Evolutionary conservation across 257 asterid species (phyloP).

Genomic region (Petunia secreta): DNA sequence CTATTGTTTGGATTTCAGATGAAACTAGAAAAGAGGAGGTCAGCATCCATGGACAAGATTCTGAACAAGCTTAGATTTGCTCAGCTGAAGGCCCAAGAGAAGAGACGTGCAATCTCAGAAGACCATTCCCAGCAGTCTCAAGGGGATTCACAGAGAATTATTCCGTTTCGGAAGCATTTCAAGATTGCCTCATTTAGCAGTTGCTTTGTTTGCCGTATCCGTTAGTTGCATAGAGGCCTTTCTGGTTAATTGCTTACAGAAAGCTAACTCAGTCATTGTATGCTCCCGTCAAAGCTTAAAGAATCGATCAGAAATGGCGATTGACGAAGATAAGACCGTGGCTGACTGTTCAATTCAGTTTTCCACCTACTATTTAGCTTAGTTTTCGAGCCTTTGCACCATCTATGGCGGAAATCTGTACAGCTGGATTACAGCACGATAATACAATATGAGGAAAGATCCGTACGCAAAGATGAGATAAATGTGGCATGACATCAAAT

Average conservation of each 20-base stretch:
- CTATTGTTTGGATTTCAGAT: slow-evolving; percentile 40
- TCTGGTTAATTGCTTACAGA: background rate
- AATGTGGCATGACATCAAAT: too few species aligned
- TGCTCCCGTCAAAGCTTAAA: background rate
- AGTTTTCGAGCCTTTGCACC: background rate
- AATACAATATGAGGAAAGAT: background rate
- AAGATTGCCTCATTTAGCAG: slow-evolving; percentile 38
- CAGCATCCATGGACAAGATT: slow-evolving; percentile 63
- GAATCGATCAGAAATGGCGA: background rate
- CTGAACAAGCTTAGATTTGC: slow-evolving; percentile 53
- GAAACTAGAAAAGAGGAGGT: slow-evolving; percentile 69
- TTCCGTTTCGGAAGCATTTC: slow-evolving; percentile 34
- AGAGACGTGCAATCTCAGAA: slow-evolving; percentile 46
- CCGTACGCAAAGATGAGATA: background rate
- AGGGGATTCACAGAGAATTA: slow-evolving; percentile 28
- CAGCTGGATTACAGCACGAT: background rate
- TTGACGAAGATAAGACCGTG: background rate
- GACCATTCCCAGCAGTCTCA: slow-evolving; percentile 31
- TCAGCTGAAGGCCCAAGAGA: slow-evolving; percentile 51
- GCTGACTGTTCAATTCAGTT: background rate
- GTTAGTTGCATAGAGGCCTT: slow-evolving; percentile 7
- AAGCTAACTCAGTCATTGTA: background rate
- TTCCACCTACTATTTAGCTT: background rate
- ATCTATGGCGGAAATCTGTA: background rate
- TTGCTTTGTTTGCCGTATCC: slow-evolving; percentile 44